Percentiles rank a stretch among this genome's conserved stretches.
Conservation (phyloP, 768 basidiomycete species). For the Hydnomerulius pinastri region DNA sequence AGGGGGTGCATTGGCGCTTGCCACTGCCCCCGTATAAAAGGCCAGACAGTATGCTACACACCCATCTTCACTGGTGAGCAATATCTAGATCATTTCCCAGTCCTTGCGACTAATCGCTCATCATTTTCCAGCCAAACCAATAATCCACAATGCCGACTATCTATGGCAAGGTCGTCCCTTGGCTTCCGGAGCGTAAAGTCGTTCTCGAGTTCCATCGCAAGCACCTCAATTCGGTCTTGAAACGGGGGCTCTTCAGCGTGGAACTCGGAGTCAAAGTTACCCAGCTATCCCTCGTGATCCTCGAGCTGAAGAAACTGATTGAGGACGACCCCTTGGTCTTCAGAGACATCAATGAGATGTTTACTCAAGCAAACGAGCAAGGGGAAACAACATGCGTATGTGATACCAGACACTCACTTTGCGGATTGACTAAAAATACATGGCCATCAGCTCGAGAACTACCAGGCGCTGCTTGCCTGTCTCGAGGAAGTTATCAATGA, state of each 20-base stretch:
- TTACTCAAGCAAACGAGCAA: conserved; percentile 6
- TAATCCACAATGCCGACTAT: no score
- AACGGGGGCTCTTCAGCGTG: conserved; percentile 9
- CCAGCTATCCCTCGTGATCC: conserved; percentile 12
- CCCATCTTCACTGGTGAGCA: no score
- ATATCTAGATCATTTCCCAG: no score
- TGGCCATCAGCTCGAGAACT: conserved; percentile 3
- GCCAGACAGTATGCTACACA: no score
- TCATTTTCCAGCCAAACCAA: no score
- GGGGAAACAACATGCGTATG: conserved; percentile 5
- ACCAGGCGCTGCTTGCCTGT: conserved; percentile 28
- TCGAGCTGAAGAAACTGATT: conserved; percentile 25
- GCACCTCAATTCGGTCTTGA: conserved; percentile 30
- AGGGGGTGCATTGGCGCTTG: no score
- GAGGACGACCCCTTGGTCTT: conserved; percentile 19
- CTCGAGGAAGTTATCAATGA: conserved; percentile 15
- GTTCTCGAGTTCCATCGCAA: conserved; percentile 17
- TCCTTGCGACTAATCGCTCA: no score
- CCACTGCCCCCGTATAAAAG: no score
- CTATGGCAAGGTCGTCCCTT: no score
- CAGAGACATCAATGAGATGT: conserved; percentile 28
- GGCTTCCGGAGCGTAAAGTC: conserved; percentile 11
- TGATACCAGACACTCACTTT: neutral
- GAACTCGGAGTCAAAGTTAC: conserved; percentile 7
- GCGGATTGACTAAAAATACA: neutral